Conservation (phyloP, 2,329 filamentous ascomycete genomes). For the Colletotrichum lini region DNA sequence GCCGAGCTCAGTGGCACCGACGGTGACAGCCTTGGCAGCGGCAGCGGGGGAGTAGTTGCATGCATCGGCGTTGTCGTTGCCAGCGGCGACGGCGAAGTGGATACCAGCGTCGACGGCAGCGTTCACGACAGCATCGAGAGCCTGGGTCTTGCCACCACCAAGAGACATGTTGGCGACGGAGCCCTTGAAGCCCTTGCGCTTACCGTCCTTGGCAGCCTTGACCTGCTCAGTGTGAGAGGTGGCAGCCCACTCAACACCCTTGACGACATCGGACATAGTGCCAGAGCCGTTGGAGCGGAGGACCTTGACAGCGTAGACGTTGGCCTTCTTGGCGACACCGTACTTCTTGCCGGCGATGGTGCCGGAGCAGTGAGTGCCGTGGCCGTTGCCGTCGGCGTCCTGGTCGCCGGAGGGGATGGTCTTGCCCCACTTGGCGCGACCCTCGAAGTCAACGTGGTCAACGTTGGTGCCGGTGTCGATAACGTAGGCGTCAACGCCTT, state of each 20-base stretch:
- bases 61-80: conserved; percentile 98
- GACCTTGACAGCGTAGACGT: conserved; percentile 97
- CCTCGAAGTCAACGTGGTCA: conserved; percentile 97
- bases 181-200: conserved; percentile 98
- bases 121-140: conserved; percentile 93
- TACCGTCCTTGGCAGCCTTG: conserved; percentile 84
- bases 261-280: conserved; percentile 98
- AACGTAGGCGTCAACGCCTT: conserved; percentile 98
- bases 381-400: conserved; percentile 95
- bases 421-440: conserved; percentile 96
- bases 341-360: conserved; percentile 99
- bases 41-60: conserved; percentile 99
- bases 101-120: conserved; percentile 92
- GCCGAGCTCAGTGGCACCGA: conserved; percentile 92
- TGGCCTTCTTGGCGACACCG: conserved; percentile 99
- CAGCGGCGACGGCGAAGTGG: conserved; percentile 97
- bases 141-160: conserved; percentile 94
- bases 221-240: conserved; percentile 82
- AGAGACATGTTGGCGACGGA: conserved; percentile 99
- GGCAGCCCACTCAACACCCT: conserved; percentile 96
- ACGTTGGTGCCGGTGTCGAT: conserved; percentile 98
- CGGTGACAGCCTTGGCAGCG: conserved; percentile 91
- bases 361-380: conserved; percentile 99
- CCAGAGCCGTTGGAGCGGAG: conserved; percentile 97
- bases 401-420: conserved; percentile 89